Conservation (phyloP, 1,139 yeast genomes). For the Yamadazyma atmosphaerica region DNA sequence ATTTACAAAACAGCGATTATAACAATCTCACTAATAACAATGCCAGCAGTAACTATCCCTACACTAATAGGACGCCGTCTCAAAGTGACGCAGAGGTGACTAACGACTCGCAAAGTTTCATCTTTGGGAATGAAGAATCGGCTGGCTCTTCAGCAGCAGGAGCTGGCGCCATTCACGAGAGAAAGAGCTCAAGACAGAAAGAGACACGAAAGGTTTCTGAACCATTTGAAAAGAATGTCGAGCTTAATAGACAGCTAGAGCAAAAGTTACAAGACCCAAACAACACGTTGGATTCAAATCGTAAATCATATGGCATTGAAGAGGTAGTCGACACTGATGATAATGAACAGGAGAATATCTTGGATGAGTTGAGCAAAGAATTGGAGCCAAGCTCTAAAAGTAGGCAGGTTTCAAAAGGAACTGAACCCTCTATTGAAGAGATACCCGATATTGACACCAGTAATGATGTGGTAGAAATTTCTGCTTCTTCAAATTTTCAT, state of each 20-base stretch:
- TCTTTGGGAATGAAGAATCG: conserved; percentile 21
- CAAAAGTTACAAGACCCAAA: conserved; percentile 18
- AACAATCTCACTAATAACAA: conserved; percentile 4
- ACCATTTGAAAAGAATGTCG: conserved; percentile 28
- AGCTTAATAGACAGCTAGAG: conserved; percentile 25
- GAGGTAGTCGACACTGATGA: conserved; percentile 37
- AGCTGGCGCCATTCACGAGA: background rate
- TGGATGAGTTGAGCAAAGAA: conserved; percentile 6
- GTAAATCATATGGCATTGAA: conserved; percentile 38
- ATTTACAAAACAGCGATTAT: conserved; percentile 3
- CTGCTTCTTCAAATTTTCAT: conserved; percentile 4
- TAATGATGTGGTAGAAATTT: conserved; percentile 6
- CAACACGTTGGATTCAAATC: conserved; percentile 7
- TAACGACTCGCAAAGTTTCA: conserved; percentile 35
- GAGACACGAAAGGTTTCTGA: conserved; percentile 22
- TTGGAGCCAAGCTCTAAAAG: background rate
- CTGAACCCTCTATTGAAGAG: background rate
- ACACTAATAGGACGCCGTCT: conserved; percentile 6
- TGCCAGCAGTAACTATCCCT: conserved; percentile 9
- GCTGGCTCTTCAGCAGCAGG: background rate
- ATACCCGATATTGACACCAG: background rate
- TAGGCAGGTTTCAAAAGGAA: conserved; percentile 4
- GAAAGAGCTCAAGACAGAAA: background rate
- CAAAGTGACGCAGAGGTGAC: conserved; percentile 15
- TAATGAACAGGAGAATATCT: conserved; percentile 11